Evolutionary conservation across 2,329 filamentous ascomycete species (phyloP), one percentile per base, ranked within the genome.

Genomic region (Fusarium secorum): DNA sequence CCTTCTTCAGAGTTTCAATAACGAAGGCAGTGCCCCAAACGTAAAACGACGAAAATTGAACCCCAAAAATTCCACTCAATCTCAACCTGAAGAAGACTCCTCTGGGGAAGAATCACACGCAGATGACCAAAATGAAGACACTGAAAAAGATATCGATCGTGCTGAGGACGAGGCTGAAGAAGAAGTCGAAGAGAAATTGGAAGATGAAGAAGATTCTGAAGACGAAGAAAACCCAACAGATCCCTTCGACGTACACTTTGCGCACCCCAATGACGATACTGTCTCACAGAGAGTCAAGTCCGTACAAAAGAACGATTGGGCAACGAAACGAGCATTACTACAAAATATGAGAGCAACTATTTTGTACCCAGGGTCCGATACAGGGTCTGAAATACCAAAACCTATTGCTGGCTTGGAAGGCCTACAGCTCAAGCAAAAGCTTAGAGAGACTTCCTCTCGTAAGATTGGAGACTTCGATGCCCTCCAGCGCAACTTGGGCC

Each of bases 211-310:
- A 0, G 80, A 83, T 14, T 85, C 85, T 24, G 83, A 85, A 52
- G 86, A 88, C 45, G 84, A 87, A 18, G 84, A 86, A 51, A 84
- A 89, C 69, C 79, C 83, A 32, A 81, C 80, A 4, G 93, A 97
- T 78, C 91, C 93, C 1, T 98, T 97, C 76, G 92, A 96, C 70
- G 82, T 84, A 11, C 95, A 98, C 80, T 97, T 97, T 78, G 88
- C 89, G 36, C 85, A 85, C 44, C 89, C 90, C 0, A 87, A 95
- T 48, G 88, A 92, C 52, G 84, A 86, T 10, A 80, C 86, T 44
- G 81, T 94, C 11, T 82, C 85, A 4, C 81, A 82, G 72, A 87
- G 83, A n/a, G 75, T 91, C 11, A 82, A 84, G 58, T 83, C 84
- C 1, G 80, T 87, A 30, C 81, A 87, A 64, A 80, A 83, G 10